phyloP scores from a whole-genome alignment of 2,329 filamentous ascomycete genomes.

The Cryphonectria naterciae region DNA sequence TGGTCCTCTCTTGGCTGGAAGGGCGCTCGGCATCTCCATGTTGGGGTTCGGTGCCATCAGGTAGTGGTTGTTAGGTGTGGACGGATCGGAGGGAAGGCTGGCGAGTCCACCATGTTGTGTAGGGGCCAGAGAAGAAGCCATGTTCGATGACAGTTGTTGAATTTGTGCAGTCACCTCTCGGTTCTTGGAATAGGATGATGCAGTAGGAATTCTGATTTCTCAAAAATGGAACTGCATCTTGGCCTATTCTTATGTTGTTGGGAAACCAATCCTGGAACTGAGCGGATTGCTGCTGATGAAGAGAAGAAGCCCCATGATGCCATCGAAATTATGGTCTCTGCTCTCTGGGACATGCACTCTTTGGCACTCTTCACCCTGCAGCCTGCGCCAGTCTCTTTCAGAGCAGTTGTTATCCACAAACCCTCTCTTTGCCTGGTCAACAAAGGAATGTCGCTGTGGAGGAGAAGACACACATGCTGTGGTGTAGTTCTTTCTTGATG shows the following conservation, averaged over 20 bases:
- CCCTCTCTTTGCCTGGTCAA: not conserved
- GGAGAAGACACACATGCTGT: not conserved
- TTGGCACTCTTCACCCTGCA: not conserved
- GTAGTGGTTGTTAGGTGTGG: not conserved
- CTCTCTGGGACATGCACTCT: not conserved
- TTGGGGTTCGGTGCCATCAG: constrained; percentile 4
- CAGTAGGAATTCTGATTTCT: not conserved
- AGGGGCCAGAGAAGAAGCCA: constrained; percentile 9
- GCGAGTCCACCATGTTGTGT: constrained; percentile 11
- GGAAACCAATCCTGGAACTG: not conserved
- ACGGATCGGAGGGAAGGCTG: not conserved
- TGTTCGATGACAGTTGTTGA: not conserved
- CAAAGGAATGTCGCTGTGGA: not conserved
- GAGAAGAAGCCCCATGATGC: not conserved
- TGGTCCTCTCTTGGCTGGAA: constrained; percentile 26
- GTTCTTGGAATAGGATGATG: not conserved
- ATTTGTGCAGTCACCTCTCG: not conserved
- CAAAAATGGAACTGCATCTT: not conserved
- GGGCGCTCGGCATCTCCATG: constrained; percentile 4
- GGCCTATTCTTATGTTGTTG: not conserved
- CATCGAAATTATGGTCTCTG: not conserved
- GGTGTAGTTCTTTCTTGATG: not conserved
- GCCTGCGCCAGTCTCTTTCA: not conserved
- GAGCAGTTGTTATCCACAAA: not conserved
- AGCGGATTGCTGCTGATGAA: not conserved